Percentiles rank a stretch among this genome's conserved stretches.
phyloP scores from a whole-genome alignment of 257 asterid genomes.

The Nicotiana attenuata region DNA sequence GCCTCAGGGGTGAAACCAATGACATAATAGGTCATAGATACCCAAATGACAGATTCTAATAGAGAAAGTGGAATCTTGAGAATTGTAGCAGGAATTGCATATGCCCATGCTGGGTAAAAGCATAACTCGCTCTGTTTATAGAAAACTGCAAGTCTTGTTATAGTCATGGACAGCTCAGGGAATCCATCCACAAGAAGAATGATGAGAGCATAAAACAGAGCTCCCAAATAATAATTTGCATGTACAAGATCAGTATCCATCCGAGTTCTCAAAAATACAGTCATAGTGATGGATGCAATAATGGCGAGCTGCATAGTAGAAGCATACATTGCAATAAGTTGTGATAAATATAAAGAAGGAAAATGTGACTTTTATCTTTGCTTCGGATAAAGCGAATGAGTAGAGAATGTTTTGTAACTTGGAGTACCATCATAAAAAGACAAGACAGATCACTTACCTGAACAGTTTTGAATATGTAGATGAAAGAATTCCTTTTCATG shows the following conservation, averaged over 20 bases:
- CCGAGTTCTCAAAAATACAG: conserved; percentile 50
- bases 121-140: conserved; percentile 45
- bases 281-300: conserved; percentile 40
- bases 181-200: conserved; percentile 47
- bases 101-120: conserved; percentile 60
- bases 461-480: conserved; percentile 36
- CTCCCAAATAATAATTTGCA: conserved; percentile 51
- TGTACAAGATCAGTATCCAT: conserved; percentile 35
- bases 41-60: conserved; percentile 46
- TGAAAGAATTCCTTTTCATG: conserved; percentile 45
- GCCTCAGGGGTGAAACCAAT: conserved; percentile 51
- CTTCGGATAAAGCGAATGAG: background rate
- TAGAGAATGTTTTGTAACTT: background rate
- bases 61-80: conserved; percentile 51
- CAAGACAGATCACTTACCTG: conserved; percentile 33
- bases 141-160: conserved; percentile 41
- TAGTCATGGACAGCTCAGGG: conserved; percentile 50
- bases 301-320: conserved; percentile 37
- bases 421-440: background rate
- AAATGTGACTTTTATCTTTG: background rate
- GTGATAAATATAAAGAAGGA: background rate
- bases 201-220: conserved; percentile 37
- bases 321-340: background rate
- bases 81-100: conserved; percentile 41
- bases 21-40: conserved; percentile 43